Base-by-base conservation (phyloP, 257 asterid species). In the Solanum chmielewskii region DNA sequence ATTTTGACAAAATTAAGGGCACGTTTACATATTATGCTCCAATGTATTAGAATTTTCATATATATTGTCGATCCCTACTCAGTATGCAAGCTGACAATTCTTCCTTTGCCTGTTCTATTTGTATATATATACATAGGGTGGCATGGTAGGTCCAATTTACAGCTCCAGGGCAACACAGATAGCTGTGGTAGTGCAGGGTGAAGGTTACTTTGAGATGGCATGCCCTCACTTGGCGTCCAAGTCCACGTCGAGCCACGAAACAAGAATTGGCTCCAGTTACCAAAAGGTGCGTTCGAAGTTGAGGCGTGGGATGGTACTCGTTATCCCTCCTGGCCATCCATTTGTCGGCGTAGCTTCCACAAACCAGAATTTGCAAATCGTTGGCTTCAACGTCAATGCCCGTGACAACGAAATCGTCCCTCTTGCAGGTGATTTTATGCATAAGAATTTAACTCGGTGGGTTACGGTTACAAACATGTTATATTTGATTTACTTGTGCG, bases 251-350 rank as follows among this genome's bases (percentile, higher is more conserved):
- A 37, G 39, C 39, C 39, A 37, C 39, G 88, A 44, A 86, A 15
- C 60, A 4, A 37, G 86, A 12, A 83, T 75, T 18, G 78, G 89
- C 4, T 90, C 87, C 1, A 31, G 89, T 3, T 96, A 94, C 87
- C 89, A 89, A 88, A 92, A 69, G 49, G 88, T 93, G 27, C 88
- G 89, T 29, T 75, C 96, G 2, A 90, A 86, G 1, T 52, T 96
- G 88, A 90, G 44, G 12, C 91, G 87, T 2, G 96, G 97, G 20
- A 90, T 91, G 5, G 94, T 93, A 41, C 85, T 94, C 15, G 86
- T 95, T 1, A 89, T 93, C 5, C 99, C 98, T 39, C 93, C 98
- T 0, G 98, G 96, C 18, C 98, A 95, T 91, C 99, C 99, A 2
- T 87, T 64, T 29, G 95, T 90, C 6, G 88, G 87, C 0, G 95